A percentile compares a stretch with the other conserved stretches of the same genome.
Conservation (phyloP, 2,329 filamentous ascomycete genomes). For the Chaetomium olivaceum region DNA sequence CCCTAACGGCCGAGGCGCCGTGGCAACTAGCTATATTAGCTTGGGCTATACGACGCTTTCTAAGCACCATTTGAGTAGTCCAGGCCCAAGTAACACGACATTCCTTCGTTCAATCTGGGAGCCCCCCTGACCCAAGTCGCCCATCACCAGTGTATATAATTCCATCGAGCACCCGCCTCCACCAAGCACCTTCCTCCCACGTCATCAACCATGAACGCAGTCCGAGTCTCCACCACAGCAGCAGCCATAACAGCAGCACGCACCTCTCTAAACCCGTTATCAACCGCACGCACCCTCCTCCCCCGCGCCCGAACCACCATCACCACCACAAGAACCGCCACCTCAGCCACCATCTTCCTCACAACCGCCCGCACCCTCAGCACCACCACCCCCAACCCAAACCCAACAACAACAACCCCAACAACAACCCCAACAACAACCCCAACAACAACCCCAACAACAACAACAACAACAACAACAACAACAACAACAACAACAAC, state of each 20-base stretch:
- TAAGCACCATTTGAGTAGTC: background rate
- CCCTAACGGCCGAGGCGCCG: background rate
- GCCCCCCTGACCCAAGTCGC: too few relatives aligned
- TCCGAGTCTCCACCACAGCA: background rate
- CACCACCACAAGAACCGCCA: background rate
- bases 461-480: too few relatives aligned
- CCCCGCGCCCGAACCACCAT: background rate
- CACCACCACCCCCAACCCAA: too few relatives aligned
- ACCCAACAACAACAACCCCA: too few relatives aligned
- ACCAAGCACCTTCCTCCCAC: background rate
- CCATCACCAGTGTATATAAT: background rate
- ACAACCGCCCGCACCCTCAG: background rate
- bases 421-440: too few relatives aligned
- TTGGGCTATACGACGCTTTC: background rate
- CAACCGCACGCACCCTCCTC: background rate
- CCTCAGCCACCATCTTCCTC: background rate
- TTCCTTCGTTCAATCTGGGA: background rate
- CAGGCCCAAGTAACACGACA: background rate
- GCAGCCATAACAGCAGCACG: background rate
- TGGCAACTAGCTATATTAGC: background rate
- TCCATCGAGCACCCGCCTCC: background rate
- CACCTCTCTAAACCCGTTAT: too few relatives aligned
- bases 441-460: too few relatives aligned
- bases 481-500: too few relatives aligned
- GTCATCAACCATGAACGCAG: background rate